Evolutionary conservation across 2,329 filamentous ascomycete species (phyloP).

Genomic region (Annulohypoxylon truncatum): DNA sequence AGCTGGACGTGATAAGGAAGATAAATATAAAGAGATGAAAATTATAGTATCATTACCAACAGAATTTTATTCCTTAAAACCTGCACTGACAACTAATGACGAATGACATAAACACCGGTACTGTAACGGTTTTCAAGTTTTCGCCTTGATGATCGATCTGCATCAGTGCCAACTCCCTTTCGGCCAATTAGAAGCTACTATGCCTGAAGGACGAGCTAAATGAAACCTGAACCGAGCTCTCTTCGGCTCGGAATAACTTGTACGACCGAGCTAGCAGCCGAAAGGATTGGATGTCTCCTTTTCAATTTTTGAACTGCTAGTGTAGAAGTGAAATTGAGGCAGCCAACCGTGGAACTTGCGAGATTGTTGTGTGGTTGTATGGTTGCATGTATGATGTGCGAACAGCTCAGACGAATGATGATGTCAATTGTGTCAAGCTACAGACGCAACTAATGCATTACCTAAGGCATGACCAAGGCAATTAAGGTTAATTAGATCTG

Average conservation of each 20-base stretch:
- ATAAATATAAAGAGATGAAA: not conserved
- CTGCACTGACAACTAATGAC: conserved; percentile 17
- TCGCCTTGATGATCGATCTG: conserved; percentile 23
- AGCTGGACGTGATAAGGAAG: conserved; percentile 19
- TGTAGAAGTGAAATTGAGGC: conserved; percentile 20
- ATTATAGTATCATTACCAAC: not conserved
- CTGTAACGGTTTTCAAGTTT: conserved; percentile 28
- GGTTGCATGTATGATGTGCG: not conserved
- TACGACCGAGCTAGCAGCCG: not conserved
- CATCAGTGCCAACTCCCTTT: not conserved
- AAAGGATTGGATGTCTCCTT: not conserved
- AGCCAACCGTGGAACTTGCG: conserved; percentile 11
- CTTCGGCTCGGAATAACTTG: conserved; percentile 7
- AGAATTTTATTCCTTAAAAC: conserved; percentile 17
- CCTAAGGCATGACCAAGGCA: conserved; percentile 7
- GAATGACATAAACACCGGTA: conserved; percentile 31
- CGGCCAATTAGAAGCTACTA: conserved; percentile 5
- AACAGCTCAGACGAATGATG: conserved; percentile 31
- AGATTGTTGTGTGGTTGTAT: conserved; percentile 2
- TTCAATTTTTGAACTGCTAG: not conserved
- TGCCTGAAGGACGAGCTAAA: not conserved
- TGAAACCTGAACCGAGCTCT: not conserved
- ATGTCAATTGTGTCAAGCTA: conserved; percentile 27
- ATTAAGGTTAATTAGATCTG: conserved; percentile 32
- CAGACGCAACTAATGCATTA: conserved; percentile 23